A percentile compares a stretch with the other conserved stretches of the same genome.
phyloP scores from a whole-genome alignment of 805 yeast genomes.

The Yamadazyma laniorum region DNA sequence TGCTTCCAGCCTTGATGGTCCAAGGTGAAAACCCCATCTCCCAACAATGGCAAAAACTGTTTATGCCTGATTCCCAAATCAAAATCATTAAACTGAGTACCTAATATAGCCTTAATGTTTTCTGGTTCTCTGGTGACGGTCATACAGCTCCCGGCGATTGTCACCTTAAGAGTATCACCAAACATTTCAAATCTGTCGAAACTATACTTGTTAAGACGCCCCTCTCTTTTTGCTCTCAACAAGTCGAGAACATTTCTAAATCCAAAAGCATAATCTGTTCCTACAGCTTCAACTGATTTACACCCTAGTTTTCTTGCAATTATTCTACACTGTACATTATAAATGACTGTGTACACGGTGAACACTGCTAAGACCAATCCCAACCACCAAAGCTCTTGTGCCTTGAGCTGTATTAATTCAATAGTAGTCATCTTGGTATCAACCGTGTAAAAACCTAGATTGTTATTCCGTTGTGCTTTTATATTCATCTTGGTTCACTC shows the following conservation, averaged over 20 bases:
- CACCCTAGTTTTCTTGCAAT: constrained; percentile 15
- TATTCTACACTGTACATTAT: not conserved
- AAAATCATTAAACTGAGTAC: constrained; percentile 42
- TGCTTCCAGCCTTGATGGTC: constrained; percentile 45
- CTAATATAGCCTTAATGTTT: constrained; percentile 41
- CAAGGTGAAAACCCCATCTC: constrained; percentile 44
- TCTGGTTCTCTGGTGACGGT: constrained; percentile 38
- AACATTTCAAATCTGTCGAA: constrained; percentile 13
- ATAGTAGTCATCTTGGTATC: too few relatives aligned
- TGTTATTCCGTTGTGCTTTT: too few relatives aligned
- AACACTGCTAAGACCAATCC: not conserved
- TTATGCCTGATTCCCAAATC: constrained; percentile 38
- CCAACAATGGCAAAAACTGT: constrained; percentile 37
- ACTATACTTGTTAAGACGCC: constrained; percentile 20
- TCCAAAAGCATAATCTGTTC: constrained; percentile 19
- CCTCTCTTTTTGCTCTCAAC: constrained; percentile 16
- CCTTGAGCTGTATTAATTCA: too few relatives aligned
- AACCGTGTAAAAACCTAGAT: constrained; percentile 2
- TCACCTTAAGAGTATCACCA: constrained; percentile 9
- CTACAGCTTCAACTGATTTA: constrained; percentile 4
- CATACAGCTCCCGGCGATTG: constrained; percentile 21
- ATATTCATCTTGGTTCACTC: too few relatives aligned
- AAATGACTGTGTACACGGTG: not conserved
- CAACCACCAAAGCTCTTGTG: too few relatives aligned
- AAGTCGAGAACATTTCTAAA: constrained; percentile 15